Conservation (phyloP, 2,329 filamentous ascomycete genomes). For the Pezicula rhizophila region DNA sequence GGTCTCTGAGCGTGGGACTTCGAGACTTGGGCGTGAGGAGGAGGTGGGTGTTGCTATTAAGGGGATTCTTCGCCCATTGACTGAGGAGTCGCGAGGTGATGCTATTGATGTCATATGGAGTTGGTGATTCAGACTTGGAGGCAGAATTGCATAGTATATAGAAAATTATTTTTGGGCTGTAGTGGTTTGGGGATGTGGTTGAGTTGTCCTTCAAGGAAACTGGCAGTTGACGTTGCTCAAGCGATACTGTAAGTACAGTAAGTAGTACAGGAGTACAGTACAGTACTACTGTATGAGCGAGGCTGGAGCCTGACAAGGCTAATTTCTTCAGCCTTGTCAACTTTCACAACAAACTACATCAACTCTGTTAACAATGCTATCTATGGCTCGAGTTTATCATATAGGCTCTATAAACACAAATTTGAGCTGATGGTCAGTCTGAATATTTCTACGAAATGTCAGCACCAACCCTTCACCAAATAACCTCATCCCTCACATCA, state of each 20-base stretch:
- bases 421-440: too few species aligned
- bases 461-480: conserved; percentile 10
- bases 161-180: neutral
- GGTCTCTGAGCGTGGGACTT: conserved; percentile 54
- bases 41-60: conserved; percentile 62
- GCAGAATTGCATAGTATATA: neutral
- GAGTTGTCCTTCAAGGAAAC: neutral
- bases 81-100: conserved; percentile 52
- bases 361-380: neutral
- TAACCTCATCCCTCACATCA: conserved; percentile 14
- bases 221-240: conserved; percentile 7
- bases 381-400: too few species aligned
- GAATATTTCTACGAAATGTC: too few species aligned
- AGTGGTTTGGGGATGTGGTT: neutral
- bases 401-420: too few species aligned
- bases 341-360: neutral
- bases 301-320: conserved; percentile 13
- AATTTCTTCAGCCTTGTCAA: neutral
- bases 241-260: too few species aligned
- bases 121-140: conserved; percentile 2
- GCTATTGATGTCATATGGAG: conserved; percentile 58
- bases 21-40: conserved; percentile 69
- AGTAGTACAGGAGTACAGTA: too few species aligned
- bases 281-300: too few species aligned
- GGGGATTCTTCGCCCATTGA: conserved; percentile 50